These are phyloP conservation scores for Erysiphe neolycopersici DNA, from an alignment of 2,329 filamentous ascomycete genomes.

Conservation along the genomic window DNA sequence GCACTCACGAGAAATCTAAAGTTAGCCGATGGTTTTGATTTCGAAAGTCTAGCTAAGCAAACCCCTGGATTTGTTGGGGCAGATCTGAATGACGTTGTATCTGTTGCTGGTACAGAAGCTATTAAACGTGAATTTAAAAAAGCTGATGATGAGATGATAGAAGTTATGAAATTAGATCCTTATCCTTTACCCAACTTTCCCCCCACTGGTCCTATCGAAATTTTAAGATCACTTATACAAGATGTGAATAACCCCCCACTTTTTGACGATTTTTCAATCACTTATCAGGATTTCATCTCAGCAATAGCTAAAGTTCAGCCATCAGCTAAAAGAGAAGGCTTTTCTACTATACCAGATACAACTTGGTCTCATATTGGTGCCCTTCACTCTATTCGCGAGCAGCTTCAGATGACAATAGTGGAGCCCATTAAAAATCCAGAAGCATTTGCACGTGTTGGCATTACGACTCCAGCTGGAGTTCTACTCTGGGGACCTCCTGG, in stretches of 20 bases:
- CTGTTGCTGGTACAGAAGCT: conserved; percentile 14
- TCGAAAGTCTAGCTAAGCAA: conserved; percentile 45
- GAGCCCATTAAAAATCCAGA: conserved; percentile 67
- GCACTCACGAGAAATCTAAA: conserved; percentile 40
- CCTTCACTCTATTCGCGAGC: conserved; percentile 48
- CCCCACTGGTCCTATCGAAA: conserved; percentile 13
- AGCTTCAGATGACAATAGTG: conserved; percentile 66
- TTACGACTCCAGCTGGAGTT: conserved; percentile 60
- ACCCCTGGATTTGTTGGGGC: conserved; percentile 87
- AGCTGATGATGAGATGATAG: conserved; percentile 9
- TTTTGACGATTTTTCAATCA: conserved; percentile 29
- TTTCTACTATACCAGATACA: conserved; percentile 77
- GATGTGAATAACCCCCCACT: conserved; percentile 24
- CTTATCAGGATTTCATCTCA: conserved; percentile 41
- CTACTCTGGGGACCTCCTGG: conserved; percentile 91
- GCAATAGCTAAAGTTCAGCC: conserved; percentile 54
- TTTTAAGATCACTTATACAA: conserved; percentile 24
- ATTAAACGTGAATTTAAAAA: conserved; percentile 15
- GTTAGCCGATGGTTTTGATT: conserved; percentile 45
- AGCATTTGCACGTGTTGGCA: conserved; percentile 48
- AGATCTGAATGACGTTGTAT: conserved; percentile 45
- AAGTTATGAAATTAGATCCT: conserved; percentile 13
- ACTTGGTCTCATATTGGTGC: conserved; percentile 88
- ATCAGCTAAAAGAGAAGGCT: conserved; percentile 74
- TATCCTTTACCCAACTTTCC: not conserved